Evolutionary conservation across 768 basidiomycete genomes (phyloP), one percentile per base, ranked within the genome.

Genomic region (Flagelloscypha sp.): DNA sequence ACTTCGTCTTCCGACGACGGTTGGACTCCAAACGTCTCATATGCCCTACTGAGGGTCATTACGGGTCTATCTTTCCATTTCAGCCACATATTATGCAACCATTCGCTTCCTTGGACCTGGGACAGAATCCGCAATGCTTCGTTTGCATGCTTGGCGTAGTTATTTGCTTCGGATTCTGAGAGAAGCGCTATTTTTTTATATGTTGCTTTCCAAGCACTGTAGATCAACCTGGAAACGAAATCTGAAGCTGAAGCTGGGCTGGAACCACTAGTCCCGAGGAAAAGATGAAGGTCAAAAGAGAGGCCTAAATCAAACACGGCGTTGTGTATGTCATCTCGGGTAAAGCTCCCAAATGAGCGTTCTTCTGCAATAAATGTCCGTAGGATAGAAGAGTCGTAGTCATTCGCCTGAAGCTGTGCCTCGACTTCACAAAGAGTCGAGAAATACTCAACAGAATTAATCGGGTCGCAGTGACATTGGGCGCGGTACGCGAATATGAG

Each of bases 401-500:
- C 23, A 27, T 56, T 53, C 30, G 55, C 50, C 27, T 52, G 54
- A 36, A 58, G 52, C 31, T 70, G 57, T 13, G 59, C 49, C 33
- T 55, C 48, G 40, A 74, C 43, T 16, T 42, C 41, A 30, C 46
- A 58, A 24, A 75, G 53, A 15, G 58, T 55, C 2, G 72, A 69
- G 54, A 84, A 87, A 52, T 86, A 82, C 11, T 58, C 51, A 4
- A 74, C 44, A 0, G 84, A 86, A 24, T 65, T 58, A 3, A 55
- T 60, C 19, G 84, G 84, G 48, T 88, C 77, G 54, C 87, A 90
- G 40, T 84, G 80, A 49, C 76, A 82, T 55, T 89, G 84, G 0
- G 84, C 79, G 37, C 78, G 57, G 48, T 89, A 90, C 1, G 78
- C 84, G 51, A 85, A 88, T n/a, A 63, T 62, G 35, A 90, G 66